These are phyloP conservation scores for Komagataella kurtzmanii DNA, from an alignment of 805 yeast genomes.

Conservation along the genomic window DNA sequence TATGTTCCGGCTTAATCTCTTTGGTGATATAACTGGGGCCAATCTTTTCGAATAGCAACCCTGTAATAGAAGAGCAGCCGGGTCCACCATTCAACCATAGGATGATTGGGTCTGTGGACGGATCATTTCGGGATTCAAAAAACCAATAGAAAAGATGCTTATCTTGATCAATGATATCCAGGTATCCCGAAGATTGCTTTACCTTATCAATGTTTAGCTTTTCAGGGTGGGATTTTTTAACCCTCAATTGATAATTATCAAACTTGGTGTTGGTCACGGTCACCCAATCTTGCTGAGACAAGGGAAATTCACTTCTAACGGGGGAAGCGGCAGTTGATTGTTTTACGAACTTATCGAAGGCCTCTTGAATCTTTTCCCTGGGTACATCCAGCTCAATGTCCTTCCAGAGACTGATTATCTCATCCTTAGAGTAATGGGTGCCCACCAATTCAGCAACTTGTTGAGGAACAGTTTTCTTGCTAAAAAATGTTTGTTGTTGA, in stretches of 20 bases:
- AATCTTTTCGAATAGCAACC: constrained; percentile 68
- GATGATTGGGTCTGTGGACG: constrained; percentile 72
- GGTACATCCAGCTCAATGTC: not conserved
- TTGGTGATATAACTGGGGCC: constrained; percentile 74
- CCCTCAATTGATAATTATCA: constrained; percentile 34
- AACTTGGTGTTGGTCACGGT: constrained; percentile 12
- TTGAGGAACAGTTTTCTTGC: not conserved
- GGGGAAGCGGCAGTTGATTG: not conserved
- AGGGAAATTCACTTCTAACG: not conserved
- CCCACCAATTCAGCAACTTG: not conserved
- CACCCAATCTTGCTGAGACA: not conserved
- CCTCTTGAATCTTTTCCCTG: not conserved
- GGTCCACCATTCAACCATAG: constrained; percentile 94
- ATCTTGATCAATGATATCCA: constrained; percentile 53
- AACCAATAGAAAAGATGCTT: constrained; percentile 91
- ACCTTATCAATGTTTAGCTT: constrained; percentile 46
- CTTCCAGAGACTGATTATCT: not conserved
- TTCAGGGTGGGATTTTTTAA: constrained; percentile 32
- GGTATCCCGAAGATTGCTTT: constrained; percentile 62
- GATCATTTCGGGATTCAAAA: constrained; percentile 85
- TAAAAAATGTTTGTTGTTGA: not conserved
- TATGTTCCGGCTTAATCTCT: constrained; percentile 53
- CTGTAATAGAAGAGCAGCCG: constrained; percentile 87
- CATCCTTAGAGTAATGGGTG: not conserved
- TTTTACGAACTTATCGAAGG: not conserved